These are phyloP conservation scores for Starmerella powellii DNA, from an alignment of 805 yeast genomes.

Conservation along the genomic window DNA sequence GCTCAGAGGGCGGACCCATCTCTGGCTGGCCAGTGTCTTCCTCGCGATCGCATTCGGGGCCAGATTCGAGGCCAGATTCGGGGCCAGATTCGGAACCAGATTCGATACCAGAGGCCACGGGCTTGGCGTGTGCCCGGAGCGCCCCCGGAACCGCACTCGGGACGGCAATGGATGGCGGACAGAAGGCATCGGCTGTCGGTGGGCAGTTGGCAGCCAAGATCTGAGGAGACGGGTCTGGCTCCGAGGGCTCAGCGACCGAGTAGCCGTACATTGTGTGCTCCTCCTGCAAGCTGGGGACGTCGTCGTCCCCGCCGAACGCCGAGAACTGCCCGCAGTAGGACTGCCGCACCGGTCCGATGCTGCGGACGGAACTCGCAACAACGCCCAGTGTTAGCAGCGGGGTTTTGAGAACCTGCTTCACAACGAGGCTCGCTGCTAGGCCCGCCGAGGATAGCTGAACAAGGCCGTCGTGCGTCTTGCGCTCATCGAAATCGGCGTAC, in stretches of 20 bases:
- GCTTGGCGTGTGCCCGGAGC: too few species aligned
- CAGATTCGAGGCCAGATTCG: too few species aligned
- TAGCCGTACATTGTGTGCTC: conserved; percentile 6
- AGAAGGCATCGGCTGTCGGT: too few species aligned
- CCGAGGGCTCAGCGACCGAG: conserved; percentile 10
- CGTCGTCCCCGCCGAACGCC: conserved; percentile 7
- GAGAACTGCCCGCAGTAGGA: conserved; percentile 14
- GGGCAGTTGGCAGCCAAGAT: too few species aligned
- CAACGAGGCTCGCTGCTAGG: conserved; percentile 1
- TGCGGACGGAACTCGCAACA: conserved; percentile 7
- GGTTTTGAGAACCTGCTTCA: neutral
- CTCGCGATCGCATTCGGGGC: too few species aligned
- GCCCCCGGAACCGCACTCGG: too few species aligned
- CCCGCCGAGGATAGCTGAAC: conserved; percentile 4
- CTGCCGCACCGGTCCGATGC: conserved; percentile 12
- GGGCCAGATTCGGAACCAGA: too few species aligned
- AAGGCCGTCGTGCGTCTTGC: conserved; percentile 12
- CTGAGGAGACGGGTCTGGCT: conserved; percentile 6
- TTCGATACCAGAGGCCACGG: too few species aligned
- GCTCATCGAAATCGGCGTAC: conserved; percentile 17
- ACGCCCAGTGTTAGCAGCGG: conserved; percentile 3
- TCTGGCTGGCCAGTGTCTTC: too few species aligned
- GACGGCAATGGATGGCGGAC: too few species aligned
- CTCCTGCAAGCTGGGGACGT: neutral
- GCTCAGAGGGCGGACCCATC: too few species aligned